Evolutionary conservation across 306 rosid genomes (phyloP), one percentile per base, ranked within the genome.

Genomic region (Vigna radiata): DNA sequence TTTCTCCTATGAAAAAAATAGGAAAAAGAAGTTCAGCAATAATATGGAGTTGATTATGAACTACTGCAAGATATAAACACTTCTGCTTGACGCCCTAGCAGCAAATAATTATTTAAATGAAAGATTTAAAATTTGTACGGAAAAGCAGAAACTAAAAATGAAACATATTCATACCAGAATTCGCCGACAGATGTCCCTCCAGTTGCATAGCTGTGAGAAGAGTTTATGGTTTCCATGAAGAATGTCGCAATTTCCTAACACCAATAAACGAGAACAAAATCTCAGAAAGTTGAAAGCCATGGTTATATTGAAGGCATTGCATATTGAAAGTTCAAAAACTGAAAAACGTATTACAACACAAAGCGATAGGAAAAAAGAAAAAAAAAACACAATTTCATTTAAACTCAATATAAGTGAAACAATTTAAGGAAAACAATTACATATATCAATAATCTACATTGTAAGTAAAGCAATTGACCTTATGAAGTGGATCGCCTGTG

Each of bases 201-300:
- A 6, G 99, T 96, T 83, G 99, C 99, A 81, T 91, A 96, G 84
- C 86, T 87, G 71, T 96, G 98, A 76, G 98, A 91, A 65, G 99
- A 91, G 88, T 96, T 92, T 41, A 96, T 81, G 49, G 83, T 6
- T 71, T 88, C 86, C 99, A 96, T 89, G 79, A 96, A 96, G 89
- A 84, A 96, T 36, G 81, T 82, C 49, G 90, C 89, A 14, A 96
- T 89, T 48, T 89, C 93, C 99, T 96, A 83, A 65, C 23, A 83
- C 58, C 72, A 78, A 55, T 53, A 82, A 69, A 9, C 27, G 53
- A 41, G 36, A 75, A 79, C 27, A 44, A 58, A 25, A 33, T 52
- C 16, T 72, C 53, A 54, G 63, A 79, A 73, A 72, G 7, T 72
- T 39, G 68, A 62, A 64, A 79, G 41, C 49, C 47, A 50, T 69